Base-by-base conservation (phyloP, 495 filamentous ascomycete species). In the Xylaria scruposa region DNA sequence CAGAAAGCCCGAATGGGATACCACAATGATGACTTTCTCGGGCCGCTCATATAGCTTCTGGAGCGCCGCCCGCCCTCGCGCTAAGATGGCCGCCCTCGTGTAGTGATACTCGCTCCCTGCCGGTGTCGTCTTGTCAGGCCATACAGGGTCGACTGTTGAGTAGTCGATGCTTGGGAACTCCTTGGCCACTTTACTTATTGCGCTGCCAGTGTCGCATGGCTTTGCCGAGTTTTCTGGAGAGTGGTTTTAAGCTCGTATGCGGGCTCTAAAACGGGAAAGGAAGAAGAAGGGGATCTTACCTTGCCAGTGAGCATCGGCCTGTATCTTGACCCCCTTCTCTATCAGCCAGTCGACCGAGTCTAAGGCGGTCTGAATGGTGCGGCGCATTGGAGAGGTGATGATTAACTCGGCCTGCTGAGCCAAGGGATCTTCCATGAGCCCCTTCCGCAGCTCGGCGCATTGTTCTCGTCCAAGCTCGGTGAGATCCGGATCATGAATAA, bases 1-100 rank as follows among this genome's bases (percentile, higher is more conserved):
- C 63, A 91, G 73, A 73, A 91, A 91, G 4, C 83, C 88, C 0
- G 88, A 88, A 74, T 91, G 89, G 40, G 84, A 85, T 6, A 91
- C 86, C 1, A 90, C 88, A 7, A 88, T 79, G 70, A 91, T 85
- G 61, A 87, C 85, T 77, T 90, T 90, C 77, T 91, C 89, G 0
- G 86, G 85, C 0, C 88, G 82, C 15, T 68, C 74, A 56, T 84
- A 81, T 47, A 91, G 79, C 66, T 83, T 84, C 54, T 78, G 73
- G n/a, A 89, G 81, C 15, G 80, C 81, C 0, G 68, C 70, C 73
- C 85, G 83, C 21, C 83, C 89, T 29, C 89, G 84, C 6, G 77
- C 71, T 15, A 87, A 67, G 65, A 91, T 77, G 36, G 85, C 86
- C 0, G 69, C 47, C 62, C 78, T 79, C 15, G 81, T 85, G 78